Conservation (phyloP, 164 flowering plant species). For the Chloranthus sessilifolius region DNA sequence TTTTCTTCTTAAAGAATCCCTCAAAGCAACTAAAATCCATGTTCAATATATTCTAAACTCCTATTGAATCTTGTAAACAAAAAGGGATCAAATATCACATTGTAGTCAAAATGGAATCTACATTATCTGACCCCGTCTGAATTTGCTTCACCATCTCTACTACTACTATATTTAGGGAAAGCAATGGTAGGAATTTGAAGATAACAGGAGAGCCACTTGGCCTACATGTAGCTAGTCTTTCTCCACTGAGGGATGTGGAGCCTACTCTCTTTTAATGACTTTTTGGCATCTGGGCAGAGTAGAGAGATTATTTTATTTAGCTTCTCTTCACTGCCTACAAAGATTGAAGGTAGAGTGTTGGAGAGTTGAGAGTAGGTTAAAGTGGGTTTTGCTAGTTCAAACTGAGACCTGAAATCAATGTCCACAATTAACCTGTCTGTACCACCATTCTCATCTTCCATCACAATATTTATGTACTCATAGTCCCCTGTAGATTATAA, state of each 20-base stretch:
- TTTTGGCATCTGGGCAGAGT: conserved; percentile 43
- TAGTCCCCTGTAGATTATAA: conserved; percentile 48
- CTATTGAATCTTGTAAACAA: too few relatives aligned
- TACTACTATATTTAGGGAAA: not conserved
- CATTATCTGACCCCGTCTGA: too few relatives aligned
- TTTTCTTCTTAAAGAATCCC: too few relatives aligned
- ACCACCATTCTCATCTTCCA: conserved; percentile 11
- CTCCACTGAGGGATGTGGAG: conserved; percentile 72
- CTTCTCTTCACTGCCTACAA: conserved; percentile 46
- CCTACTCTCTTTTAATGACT: conserved; percentile 43
- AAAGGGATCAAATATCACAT: too few relatives aligned
- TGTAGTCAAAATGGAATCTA: too few relatives aligned
- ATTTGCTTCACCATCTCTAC: conserved; percentile 8
- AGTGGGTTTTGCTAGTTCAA: conserved; percentile 66
- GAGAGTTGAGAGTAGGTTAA: conserved; percentile 31
- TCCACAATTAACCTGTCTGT: conserved; percentile 45
- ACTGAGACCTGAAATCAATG: conserved; percentile 59
- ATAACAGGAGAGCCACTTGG: conserved; percentile 45
- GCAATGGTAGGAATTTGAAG: conserved; percentile 8
- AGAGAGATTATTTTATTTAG: conserved; percentile 34
- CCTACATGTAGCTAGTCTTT: conserved; percentile 39
- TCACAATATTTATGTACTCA: conserved; percentile 48
- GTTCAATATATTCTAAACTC: too few relatives aligned
- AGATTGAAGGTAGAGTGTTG: conserved; percentile 37
- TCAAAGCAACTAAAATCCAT: too few relatives aligned